Base-by-base conservation (phyloP, 1,284 basidiomycete species). In the Cutaneotrichosporon sp. region DNA sequence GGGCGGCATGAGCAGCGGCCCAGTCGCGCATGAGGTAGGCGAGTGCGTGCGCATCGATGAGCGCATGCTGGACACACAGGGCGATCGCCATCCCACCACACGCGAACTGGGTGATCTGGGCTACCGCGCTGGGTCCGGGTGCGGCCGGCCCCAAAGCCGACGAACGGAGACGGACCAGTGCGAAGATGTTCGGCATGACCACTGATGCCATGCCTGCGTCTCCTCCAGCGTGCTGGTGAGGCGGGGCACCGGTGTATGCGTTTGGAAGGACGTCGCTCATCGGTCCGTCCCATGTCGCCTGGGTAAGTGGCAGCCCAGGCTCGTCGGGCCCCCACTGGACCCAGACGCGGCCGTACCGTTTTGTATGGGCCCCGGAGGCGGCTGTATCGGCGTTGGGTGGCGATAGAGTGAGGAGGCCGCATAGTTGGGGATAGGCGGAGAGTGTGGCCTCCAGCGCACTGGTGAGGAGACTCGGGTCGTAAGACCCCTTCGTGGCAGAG, bases 21-120 rank as follows among this genome's bases (percentile, higher is more conserved):
- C 77, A 79, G 57, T 76, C 74, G 27, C 65, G 62, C n/a, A 73
- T 63, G 54, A 79, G 78, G 12, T 63, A 64, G 10, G 68, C 53
- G 33, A 79, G 55, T 0, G 73, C 64, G 31, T 75, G 73, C 3
- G 77, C 77, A 54, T 79, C 77, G 2, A 75, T 74, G 5, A 79
- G 45, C 0, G 66, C 61, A 53, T 79, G 77, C 9, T 71, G 67
- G 24, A 76, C 55, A 54, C 75, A 71, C 16, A 76, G 42, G 4
- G 67, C 72, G 19, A 78, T 61, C 5, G 64, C 63, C 0, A 57
- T 22, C 2, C 57, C 60, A 9, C 61, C 60, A 26, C 47, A 35
- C 1, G 48, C 41, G 47, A 78, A 75, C 3, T 52, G 60, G 5
- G 77, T 78, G 38, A 78, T 41, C 52, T 78, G 77, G 4, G 78